A percentile compares a stretch with the other conserved stretches of the same genome.
phyloP scores from a whole-genome alignment of 2,329 filamentous ascomycete genomes.

The Alternaria arbusti region DNA sequence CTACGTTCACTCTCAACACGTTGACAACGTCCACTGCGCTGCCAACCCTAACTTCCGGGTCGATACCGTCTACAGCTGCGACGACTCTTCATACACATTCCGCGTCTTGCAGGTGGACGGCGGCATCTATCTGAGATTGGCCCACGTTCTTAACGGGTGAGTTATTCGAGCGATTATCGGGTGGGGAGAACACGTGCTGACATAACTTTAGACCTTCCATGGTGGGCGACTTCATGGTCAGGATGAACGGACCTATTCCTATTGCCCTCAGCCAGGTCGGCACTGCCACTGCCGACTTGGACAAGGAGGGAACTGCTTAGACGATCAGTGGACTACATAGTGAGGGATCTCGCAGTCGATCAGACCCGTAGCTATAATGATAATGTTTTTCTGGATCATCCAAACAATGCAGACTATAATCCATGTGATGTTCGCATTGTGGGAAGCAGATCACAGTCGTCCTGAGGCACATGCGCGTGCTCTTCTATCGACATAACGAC shows the following conservation, averaged over 20 bases:
- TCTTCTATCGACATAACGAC: no score
- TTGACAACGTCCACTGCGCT: not conserved
- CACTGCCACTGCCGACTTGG: not conserved
- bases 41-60: not conserved
- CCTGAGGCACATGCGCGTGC: no score
- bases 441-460: no score
- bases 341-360: not conserved
- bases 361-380: not conserved
- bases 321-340: not conserved
- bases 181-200: not conserved
- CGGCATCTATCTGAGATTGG: not conserved
- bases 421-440: no score
- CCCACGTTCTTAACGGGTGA: not conserved
- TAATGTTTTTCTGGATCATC: not conserved
- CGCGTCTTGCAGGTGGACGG: not conserved
- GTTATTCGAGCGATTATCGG: not conserved
- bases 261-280: not conserved
- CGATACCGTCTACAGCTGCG: not conserved
- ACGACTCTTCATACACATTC: not conserved
- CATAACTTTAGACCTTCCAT: not conserved
- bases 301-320: not conserved
- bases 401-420: not conserved
- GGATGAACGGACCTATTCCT: constrained; percentile 1
- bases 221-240: not conserved
- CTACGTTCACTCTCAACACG: not conserved